Percentiles rank a stretch among this genome's conserved stretches.
phyloP scores from a whole-genome alignment of 2,329 filamentous ascomycete species.

The Stromatinia cepivora region DNA sequence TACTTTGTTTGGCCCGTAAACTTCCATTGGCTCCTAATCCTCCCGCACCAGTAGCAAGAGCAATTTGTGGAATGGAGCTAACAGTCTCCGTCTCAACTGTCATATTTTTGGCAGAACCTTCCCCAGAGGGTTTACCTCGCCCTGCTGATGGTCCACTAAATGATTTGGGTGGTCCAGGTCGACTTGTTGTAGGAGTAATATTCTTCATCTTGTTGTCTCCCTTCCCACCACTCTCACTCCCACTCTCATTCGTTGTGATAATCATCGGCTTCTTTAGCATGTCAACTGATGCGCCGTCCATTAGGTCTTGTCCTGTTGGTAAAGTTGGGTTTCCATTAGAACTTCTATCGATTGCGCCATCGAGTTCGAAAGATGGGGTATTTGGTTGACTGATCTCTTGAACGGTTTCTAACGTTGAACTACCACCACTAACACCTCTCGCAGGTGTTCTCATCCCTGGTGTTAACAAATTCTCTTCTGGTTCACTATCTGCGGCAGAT shows the following conservation, averaged over 20 bases:
- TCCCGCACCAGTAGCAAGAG: conserved; percentile 66
- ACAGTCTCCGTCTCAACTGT: conserved; percentile 98
- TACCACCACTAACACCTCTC: conserved; percentile 59
- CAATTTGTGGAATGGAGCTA: conserved; percentile 81
- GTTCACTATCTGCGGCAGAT: conserved; percentile 32
- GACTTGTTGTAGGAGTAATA: conserved; percentile 48
- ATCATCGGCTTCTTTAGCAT: conserved; percentile 51
- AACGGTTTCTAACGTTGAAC: conserved; percentile 78
- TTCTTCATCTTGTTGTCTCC: conserved; percentile 45
- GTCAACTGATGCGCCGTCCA: conserved; percentile 38
- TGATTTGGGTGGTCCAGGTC: conserved; percentile 62
- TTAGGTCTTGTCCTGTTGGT: conserved; percentile 42
- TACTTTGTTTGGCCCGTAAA: conserved; percentile 81
- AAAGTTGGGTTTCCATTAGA: conserved; percentile 49
- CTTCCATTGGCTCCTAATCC: conserved; percentile 67
- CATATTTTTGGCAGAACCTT: conserved; percentile 85
- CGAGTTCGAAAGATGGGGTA: conserved; percentile 58
- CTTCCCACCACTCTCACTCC: conserved; percentile 65
- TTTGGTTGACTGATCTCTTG: conserved; percentile 82
- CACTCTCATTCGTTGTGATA: conserved; percentile 52
- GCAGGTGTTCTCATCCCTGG: conserved; percentile 60
- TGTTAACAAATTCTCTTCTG: conserved; percentile 35
- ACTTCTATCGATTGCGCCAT: conserved; percentile 52
- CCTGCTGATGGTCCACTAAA: conserved; percentile 57
- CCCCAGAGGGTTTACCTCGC: conserved; percentile 65